Evolutionary conservation across 805 yeast species (phyloP).

Genomic region (Pichia sporocuriosa): DNA sequence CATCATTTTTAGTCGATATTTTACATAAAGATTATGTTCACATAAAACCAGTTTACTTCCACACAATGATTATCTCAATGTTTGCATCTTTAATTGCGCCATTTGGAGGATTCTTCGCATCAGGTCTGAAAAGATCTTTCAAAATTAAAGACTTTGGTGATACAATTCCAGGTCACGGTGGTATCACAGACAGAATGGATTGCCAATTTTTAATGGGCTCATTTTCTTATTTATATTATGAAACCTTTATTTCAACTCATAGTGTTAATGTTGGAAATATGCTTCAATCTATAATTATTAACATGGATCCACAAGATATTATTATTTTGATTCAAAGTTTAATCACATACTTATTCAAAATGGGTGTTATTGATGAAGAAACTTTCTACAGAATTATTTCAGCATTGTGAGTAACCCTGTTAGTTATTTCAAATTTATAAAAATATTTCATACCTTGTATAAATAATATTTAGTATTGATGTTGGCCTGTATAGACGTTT

Average conservation of each 20-base stretch:
- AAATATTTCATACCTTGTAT: too few relatives aligned
- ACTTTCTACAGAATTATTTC: constrained; percentile 28
- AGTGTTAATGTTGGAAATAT: constrained; percentile 68
- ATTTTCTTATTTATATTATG: constrained; percentile 85
- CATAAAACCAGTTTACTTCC: constrained; percentile 85
- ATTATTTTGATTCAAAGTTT: constrained; percentile 54
- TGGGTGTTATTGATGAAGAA: constrained; percentile 34
- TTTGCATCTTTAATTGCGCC: constrained; percentile 98
- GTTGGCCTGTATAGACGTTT: too few relatives aligned
- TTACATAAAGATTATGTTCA: constrained; percentile 41
- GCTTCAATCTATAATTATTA: constrained; percentile 67
- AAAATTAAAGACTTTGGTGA: constrained; percentile 96
- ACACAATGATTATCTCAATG: constrained; percentile 77
- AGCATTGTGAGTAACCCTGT: background rate
- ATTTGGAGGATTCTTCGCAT: constrained; percentile 96
- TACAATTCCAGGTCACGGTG: constrained; percentile 98
- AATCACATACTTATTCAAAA: constrained; percentile 43
- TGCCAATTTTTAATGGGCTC: constrained; percentile 98
- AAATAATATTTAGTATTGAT: background rate
- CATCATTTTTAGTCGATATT: constrained; percentile 51
- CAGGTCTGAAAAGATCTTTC: constrained; percentile 95
- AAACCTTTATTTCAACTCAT: constrained; percentile 76
- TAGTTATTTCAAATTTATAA: too few relatives aligned
- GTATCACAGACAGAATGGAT: constrained; percentile 94
- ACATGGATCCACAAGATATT: constrained; percentile 60